Evolutionary conservation across 192 early-diverging fungal species (phyloP), one percentile per base, ranked within the genome.

Genomic region (Entomortierella chlamydospora): DNA sequence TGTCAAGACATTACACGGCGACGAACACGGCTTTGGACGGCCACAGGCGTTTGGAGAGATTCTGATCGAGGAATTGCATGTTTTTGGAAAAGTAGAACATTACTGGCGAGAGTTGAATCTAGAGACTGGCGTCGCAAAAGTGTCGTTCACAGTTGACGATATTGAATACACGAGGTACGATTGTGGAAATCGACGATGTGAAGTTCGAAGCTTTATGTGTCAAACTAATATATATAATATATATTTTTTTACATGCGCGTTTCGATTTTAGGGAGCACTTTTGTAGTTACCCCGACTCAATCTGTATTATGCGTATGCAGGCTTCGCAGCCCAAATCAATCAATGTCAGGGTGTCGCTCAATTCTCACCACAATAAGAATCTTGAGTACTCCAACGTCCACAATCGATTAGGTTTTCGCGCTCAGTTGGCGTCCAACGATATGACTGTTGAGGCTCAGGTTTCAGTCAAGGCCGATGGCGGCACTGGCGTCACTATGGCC

Each of bases 241-340:
- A 2, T 61, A 9, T 49, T 61, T 47, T 49, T 45, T 25, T 60
- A 7, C 22, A 22, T 51, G n/a, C n/a, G n/a, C 30, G 7, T 64
- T 18, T 54, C 34, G 7, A 5, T 34, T 10, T 30, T 61, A 79
- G 76, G 29, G 76, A 79, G 41, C 68, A 79, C 43, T 77, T 77
- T 65, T 82, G 81, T 47, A 77, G 73, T 15, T 76, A 53, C 50
- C 69, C 69, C 2, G 81, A 82, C 20, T 45, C 56, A 15, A 68
- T 72, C 9, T 82, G 81, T 49, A 42, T 77, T 0, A 79, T 79
- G 76, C 61, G 76, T 15, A 54, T 79, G 2, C 26, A 60, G 47
- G 55, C 33, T 26, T 79, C 76, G 2, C 22, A 60, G 50, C 76
- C 76, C n/a, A 79, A 79, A 39, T 65, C 63, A 5, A 64, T 79